Percentiles rank a stretch among this genome's conserved stretches.
Evolutionary conservation across 352 stramenopile species (phyloP).

Genomic region (Aphanomyces cochlioides): DNA sequence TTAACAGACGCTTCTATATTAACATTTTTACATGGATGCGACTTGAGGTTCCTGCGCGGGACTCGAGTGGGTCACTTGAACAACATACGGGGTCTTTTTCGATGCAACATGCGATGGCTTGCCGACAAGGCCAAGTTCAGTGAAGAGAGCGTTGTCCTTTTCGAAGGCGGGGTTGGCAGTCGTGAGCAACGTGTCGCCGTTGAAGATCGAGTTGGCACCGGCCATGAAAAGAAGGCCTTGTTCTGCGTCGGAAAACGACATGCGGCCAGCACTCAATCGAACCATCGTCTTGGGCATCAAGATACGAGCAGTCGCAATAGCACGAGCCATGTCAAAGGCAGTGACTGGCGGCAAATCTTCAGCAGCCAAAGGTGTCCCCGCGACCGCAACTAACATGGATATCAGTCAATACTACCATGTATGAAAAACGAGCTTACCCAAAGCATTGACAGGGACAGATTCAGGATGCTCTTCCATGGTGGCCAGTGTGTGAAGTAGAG

Average conservation of each 20-base stretch:
- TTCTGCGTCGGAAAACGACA: conserved; percentile 95
- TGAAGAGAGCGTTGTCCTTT: conserved; percentile 92
- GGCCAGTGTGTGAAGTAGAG: conserved; percentile 93
- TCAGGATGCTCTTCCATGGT: conserved; percentile 96
- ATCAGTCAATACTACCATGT: background rate
- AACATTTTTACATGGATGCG: conserved; percentile 25
- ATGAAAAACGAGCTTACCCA: conserved; percentile 36
- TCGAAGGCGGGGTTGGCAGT: conserved; percentile 96
- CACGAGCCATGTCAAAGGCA: conserved; percentile 96
- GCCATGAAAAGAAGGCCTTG: conserved; percentile 97
- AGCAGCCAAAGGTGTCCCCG: conserved; percentile 93
- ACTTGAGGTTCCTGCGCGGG: conserved; percentile 14
- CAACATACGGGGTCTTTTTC: conserved; percentile 75
- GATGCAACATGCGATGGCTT: conserved; percentile 93
- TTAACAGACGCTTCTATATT: background rate
- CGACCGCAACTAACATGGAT: conserved; percentile 71
- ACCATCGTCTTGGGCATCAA: conserved; percentile 98
- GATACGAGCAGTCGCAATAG: conserved; percentile 96
- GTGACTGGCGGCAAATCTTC: conserved; percentile 83
- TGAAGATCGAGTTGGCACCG: conserved; percentile 98
- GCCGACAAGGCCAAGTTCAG: conserved; percentile 91
- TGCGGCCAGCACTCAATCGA: conserved; percentile 92
- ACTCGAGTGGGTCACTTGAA: conserved; percentile 69
- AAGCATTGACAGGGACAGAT: conserved; percentile 95
- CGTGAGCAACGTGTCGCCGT: conserved; percentile 96